A percentile compares a stretch with the other conserved stretches of the same genome.
Evolutionary conservation across 192 early-diverging fungal genomes (phyloP).

Genomic region (Jimgerdemannia flammicorona): DNA sequence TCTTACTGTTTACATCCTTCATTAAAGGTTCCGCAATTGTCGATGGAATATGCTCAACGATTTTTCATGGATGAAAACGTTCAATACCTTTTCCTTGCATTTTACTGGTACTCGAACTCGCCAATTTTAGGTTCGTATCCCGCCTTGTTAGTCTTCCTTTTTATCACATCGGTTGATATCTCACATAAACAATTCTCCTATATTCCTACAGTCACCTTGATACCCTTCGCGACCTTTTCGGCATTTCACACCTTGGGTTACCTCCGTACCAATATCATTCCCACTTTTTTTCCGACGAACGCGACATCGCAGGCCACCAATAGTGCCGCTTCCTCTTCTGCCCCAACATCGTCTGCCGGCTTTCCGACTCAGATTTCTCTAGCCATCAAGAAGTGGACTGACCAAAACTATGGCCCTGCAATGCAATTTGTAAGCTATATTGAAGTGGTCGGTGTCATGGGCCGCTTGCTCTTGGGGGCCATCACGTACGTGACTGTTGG

Average conservation of each 20-base stretch:
- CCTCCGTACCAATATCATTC: constrained; percentile 61
- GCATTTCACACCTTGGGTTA: constrained; percentile 74
- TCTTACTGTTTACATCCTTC: neutral
- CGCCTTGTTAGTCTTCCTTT: neutral
- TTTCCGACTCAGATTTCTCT: constrained; percentile 35
- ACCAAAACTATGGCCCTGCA: constrained; percentile 58
- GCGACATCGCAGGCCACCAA: neutral
- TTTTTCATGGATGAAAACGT: constrained; percentile 72
- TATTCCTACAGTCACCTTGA: constrained; percentile 56
- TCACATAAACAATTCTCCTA: neutral
- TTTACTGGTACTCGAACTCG: constrained; percentile 66
- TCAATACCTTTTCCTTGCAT: constrained; percentile 67
- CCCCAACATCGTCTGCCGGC: constrained; percentile 26
- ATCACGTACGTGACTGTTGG: constrained; percentile 36
- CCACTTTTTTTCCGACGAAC: constrained; percentile 52
- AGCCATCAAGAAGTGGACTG: constrained; percentile 46
- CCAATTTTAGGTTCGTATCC: constrained; percentile 61
- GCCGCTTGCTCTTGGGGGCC: constrained; percentile 48
- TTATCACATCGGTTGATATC: constrained; percentile 3
- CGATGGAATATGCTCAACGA: constrained; percentile 52
- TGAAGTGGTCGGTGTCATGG: constrained; percentile 70
- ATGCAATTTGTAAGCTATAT: constrained; percentile 61
- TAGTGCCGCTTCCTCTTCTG: constrained; percentile 12
- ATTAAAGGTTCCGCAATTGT: constrained; percentile 55
- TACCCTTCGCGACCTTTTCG: constrained; percentile 74